phyloP scores from a whole-genome alignment of 108 stramenopile species.

The Cyclotella cryptica region DNA sequence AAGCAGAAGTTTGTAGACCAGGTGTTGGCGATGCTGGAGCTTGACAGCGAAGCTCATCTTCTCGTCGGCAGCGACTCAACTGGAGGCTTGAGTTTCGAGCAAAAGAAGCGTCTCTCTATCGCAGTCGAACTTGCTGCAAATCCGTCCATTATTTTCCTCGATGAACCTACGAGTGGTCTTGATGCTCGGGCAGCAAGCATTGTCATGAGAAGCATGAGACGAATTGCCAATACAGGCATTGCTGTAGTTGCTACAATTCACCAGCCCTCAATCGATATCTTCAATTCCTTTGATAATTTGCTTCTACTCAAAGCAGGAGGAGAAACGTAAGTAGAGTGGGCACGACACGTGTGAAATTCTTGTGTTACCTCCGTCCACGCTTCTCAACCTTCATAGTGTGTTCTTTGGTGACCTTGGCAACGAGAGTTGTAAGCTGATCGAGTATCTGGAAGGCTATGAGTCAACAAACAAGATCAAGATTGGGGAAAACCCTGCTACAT shows the following conservation, averaged over 20 bases:
- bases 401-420: slow-evolving; percentile 87
- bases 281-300: slow-evolving; percentile 76
- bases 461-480: slow-evolving; percentile 55
- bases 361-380: too few species aligned
- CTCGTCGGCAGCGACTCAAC: slow-evolving; percentile 68
- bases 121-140: slow-evolving; percentile 78
- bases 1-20: slow-evolving; percentile 70
- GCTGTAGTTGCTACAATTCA: slow-evolving; percentile 87
- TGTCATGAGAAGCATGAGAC: slow-evolving; percentile 66
- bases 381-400: too few species aligned
- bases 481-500: slow-evolving; percentile 78
- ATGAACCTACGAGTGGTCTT: slow-evolving; percentile 50
- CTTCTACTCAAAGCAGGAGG: slow-evolving; percentile 85
- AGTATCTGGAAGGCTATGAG: slow-evolving; percentile 67
- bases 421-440: slow-evolving; percentile 59
- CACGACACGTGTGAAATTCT: too few species aligned
- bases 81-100: slow-evolving; percentile 69
- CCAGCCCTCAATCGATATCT: slow-evolving; percentile 86
- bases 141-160: slow-evolving; percentile 44
- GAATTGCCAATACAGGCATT: slow-evolving; percentile 63
- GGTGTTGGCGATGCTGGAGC: slow-evolving; percentile 72
- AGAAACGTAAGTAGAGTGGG: slow-evolving; percentile 35
- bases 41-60: slow-evolving; percentile 46
- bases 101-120: slow-evolving; percentile 80
- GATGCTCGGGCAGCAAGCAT: slow-evolving; percentile 71